Evolutionary conservation across 179 eudicot genomes (phyloP).

Genomic region (Actinidia arguta): DNA sequence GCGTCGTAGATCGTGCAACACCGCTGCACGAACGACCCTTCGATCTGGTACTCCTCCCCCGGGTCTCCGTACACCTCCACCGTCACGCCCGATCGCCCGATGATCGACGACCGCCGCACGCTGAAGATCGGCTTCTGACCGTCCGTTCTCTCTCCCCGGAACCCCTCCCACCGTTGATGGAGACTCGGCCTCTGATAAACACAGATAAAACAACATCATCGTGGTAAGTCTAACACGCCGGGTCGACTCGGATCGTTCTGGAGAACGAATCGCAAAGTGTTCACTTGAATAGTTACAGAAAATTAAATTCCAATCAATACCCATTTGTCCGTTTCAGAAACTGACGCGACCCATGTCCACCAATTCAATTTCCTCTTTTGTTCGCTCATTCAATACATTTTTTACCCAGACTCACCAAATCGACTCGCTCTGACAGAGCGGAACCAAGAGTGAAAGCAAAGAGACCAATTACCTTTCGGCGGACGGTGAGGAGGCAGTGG

Average conservation of each 20-base stretch:
- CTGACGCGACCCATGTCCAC: not conserved
- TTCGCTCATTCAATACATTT: not conserved
- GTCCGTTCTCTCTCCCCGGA: constrained; percentile 49
- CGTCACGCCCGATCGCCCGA: constrained; percentile 57
- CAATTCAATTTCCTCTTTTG: not conserved
- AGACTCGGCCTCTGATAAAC: constrained; percentile 58
- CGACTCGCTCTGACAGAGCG: not conserved
- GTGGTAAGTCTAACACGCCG: not conserved
- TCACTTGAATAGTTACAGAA: not conserved
- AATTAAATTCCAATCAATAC: not conserved
- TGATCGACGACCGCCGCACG: constrained; percentile 56
- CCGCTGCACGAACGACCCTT: constrained; percentile 57
- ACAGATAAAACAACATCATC: not conserved
- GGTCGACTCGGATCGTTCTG: not conserved
- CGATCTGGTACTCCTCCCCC: constrained; percentile 54
- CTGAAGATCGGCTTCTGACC: constrained; percentile 66
- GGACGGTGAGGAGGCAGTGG: constrained; percentile 77
- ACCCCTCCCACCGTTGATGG: constrained; percentile 79
- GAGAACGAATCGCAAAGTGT: not conserved
- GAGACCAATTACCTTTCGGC: constrained; percentile 71
- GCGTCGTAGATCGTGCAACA: constrained; percentile 42
- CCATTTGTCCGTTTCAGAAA: not conserved
- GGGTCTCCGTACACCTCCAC: constrained; percentile 50
- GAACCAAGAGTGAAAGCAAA: not conserved
- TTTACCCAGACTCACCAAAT: constrained; percentile 1